A percentile compares a stretch with the other conserved stretches of the same genome.
Evolutionary conservation across 768 basidiomycete genomes (phyloP).

Genomic region (Lactarius vividus): DNA sequence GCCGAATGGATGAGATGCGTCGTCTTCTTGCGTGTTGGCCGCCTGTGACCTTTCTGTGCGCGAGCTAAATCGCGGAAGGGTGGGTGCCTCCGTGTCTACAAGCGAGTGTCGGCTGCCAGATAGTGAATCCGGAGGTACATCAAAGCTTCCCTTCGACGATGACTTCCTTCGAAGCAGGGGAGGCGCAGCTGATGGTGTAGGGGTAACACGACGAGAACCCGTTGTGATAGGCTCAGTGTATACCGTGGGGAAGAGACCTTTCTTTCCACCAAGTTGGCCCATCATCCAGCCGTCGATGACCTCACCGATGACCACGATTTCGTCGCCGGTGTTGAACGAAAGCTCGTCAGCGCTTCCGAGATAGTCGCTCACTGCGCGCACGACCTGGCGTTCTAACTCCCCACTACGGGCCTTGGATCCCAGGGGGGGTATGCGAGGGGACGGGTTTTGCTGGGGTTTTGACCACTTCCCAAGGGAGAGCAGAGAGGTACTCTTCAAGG

Average conservation of each 20-base stretch:
- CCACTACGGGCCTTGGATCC: constrained; percentile 38
- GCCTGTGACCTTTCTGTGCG: constrained; percentile 40
- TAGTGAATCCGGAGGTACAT: constrained; percentile 10
- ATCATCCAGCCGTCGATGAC: constrained; percentile 92
- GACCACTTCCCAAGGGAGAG: constrained; percentile 26
- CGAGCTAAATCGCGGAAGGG: constrained; percentile 46
- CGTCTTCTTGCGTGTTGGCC: constrained; percentile 32
- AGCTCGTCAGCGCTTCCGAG: constrained; percentile 75
- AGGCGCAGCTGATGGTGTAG: constrained; percentile 30
- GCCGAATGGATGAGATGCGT: constrained; percentile 51
- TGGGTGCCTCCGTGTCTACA: constrained; percentile 36
- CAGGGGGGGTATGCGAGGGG: constrained; percentile 16
- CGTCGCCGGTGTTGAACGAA: constrained; percentile 67
- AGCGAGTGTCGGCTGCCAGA: constrained; percentile 25
- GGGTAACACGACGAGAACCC: constrained; percentile 29
- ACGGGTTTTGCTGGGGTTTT: constrained; percentile 17
- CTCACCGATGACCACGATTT: constrained; percentile 74
- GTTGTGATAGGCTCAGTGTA: constrained; percentile 57
- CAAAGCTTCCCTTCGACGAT: constrained; percentile 10
- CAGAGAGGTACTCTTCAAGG: constrained; percentile 14
- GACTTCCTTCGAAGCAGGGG: constrained; percentile 16
- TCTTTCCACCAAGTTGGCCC: constrained; percentile 67
- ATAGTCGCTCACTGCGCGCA: constrained; percentile 76
- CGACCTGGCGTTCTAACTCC: constrained; percentile 34
- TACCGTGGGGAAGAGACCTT: constrained; percentile 78